Evolutionary conservation across 139 green algal genomes (phyloP), one percentile per base, ranked within the genome.

Genomic region (Coelastrella sp.): DNA sequence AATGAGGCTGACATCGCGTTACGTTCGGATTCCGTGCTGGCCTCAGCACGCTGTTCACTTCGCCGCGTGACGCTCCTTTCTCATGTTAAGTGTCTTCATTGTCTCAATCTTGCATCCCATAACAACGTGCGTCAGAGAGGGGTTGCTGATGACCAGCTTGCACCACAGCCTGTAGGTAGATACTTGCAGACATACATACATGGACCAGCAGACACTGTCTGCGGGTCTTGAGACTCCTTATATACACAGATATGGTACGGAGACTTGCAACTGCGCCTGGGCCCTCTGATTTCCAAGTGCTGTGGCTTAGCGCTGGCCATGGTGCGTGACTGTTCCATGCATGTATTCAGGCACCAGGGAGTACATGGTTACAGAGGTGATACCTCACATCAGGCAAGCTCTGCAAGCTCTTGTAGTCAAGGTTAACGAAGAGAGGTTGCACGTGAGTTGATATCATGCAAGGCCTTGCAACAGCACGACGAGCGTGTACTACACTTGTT

Each of bases 331-430:
- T n/a, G 15, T 23, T 59, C 57, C 37, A 30, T 9, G 7, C 8
- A 37, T 38, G 30, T 40, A n/a, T 34, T 45, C 71, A 79, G 71
- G 71, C 71, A 79, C 71, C 5, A 35, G 43, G 9, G n/a, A 79
- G 71, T 79, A 79, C 19, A 37, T 79, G 41, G 23, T 34, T n/a
- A 25, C 71, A 38, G 25, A 41, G 27, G 41, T 62, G 3, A 32
- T 63, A 37, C 71, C 71, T 5, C 13, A 64, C 19, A 25, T 79
- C 3, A 41, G 40, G 9, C 25, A 62, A 63, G 71, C 71, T 19
- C 27, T 79, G 41, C 11, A 62, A 13, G 71, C 71, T 6, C 32
- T 79, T 2, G 41, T 27, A 38, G 3, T 41, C 41, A 37, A 62
- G 11, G 40, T 79, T 13, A 15, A 68, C 7, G 4, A 81, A 19